A percentile compares a stretch with the other conserved stretches of the same genome.
These are phyloP conservation scores for Tilletia horrida DNA, from an alignment of 1,284 basidiomycete species.

Conservation along the genomic window DNA sequence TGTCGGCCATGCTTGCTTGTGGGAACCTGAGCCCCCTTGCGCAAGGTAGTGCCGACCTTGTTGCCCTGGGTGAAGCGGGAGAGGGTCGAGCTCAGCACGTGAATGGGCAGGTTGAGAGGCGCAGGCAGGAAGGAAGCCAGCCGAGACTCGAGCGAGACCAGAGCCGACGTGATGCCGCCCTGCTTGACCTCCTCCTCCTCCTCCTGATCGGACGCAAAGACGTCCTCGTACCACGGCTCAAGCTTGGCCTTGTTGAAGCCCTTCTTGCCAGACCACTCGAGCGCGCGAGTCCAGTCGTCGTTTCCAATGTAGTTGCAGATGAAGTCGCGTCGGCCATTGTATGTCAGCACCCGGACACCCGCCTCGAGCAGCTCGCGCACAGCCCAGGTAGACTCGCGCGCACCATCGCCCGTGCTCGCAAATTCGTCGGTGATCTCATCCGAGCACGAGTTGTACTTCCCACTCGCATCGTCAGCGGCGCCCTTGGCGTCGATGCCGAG, in stretches of 20 bases:
- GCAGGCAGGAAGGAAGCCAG: slow-evolving; percentile 3
- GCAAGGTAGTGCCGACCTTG: neutral
- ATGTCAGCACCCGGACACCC: slow-evolving; percentile 43
- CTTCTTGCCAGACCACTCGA: slow-evolving; percentile 40
- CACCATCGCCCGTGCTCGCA: slow-evolving; percentile 49
- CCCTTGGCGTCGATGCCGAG: slow-evolving; percentile 45
- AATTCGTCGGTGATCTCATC: slow-evolving; percentile 47
- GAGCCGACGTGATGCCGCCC: neutral
- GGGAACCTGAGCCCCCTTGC: slow-evolving; percentile 1
- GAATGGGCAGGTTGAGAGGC: slow-evolving; percentile 5
- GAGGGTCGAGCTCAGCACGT: neutral
- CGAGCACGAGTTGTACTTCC: slow-evolving; percentile 49
- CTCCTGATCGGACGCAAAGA: slow-evolving; percentile 19
- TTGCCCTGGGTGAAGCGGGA: neutral
- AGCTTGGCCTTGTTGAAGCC: slow-evolving; percentile 35
- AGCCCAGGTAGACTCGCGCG: slow-evolving; percentile 47
- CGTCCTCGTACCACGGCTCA: slow-evolving; percentile 34
- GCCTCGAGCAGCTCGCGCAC: slow-evolving; percentile 36
- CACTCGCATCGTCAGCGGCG: slow-evolving; percentile 47
- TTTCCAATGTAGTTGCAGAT: slow-evolving; percentile 53
- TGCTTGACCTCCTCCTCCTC: slow-evolving; percentile 9
- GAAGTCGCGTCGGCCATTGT: slow-evolving; percentile 31
- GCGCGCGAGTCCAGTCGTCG: slow-evolving; percentile 38
- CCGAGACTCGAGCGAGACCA: neutral
- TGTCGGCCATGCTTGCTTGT: slow-evolving; percentile 15